Evolutionary conservation across 2,329 filamentous ascomycete genomes (phyloP).

Genomic region (Beauveria medogensis): DNA sequence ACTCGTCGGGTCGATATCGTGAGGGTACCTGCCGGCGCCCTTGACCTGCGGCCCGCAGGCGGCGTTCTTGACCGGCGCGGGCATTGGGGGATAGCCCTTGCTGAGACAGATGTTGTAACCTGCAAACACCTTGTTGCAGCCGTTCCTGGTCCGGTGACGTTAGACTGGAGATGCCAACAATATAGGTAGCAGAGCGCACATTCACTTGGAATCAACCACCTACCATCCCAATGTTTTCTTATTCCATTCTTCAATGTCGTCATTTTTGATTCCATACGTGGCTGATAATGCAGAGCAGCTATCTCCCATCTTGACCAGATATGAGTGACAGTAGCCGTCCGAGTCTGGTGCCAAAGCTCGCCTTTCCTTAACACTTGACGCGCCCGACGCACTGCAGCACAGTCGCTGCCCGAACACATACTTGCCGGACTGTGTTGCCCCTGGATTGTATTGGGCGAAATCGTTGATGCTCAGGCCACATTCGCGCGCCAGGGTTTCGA

Average conservation of each 20-base stretch:
- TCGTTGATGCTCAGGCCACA: constrained; percentile 29
- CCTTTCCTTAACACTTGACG: constrained; percentile 11
- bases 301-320: constrained; percentile 26
- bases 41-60: constrained; percentile 23
- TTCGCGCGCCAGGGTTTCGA: constrained; percentile 23
- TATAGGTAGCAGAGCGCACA: neutral
- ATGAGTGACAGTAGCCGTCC: constrained; percentile 28
- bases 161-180: neutral
- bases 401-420: constrained; percentile 24
- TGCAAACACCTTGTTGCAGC: constrained; percentile 10
- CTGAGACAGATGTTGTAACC: constrained; percentile 21
- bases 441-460: constrained; percentile 26
- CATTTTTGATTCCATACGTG: constrained; percentile 20
- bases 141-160: neutral
- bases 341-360: neutral
- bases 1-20: constrained; percentile 12
- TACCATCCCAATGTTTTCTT: constrained; percentile 25
- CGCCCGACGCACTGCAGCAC: constrained; percentile 27
- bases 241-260: constrained; percentile 25
- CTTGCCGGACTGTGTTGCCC: constrained; percentile 18
- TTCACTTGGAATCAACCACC: constrained; percentile 15
- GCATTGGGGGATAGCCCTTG: constrained; percentile 22
- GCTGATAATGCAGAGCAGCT: constrained; percentile 26
- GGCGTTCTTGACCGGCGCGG: constrained; percentile 16
- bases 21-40: constrained; percentile 14